Percentiles rank a stretch among this genome's conserved stretches.
These are phyloP conservation scores for Magnolia sinica DNA, from an alignment of 164 flowering plant species.

Conservation along the genomic window DNA sequence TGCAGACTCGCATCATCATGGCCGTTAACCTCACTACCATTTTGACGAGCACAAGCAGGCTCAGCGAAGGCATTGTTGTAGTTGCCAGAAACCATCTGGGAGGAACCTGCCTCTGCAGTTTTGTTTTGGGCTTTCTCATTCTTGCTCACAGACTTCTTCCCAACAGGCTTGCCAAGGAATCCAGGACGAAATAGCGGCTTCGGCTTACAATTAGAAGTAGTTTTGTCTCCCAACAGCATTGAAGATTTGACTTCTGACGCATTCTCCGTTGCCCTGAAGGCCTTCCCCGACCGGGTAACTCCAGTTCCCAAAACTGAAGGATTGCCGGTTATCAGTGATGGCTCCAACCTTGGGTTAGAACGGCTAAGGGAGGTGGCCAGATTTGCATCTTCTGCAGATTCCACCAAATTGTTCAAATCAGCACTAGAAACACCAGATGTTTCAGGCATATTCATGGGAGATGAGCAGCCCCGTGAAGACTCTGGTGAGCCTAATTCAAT, in stretches of 20 bases:
- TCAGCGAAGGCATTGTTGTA: not conserved
- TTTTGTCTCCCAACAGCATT: not conserved
- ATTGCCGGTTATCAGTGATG: not conserved
- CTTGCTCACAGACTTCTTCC: slow-evolving; percentile 8
- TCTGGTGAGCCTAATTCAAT: slow-evolving; percentile 2
- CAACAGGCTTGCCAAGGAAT: slow-evolving; percentile 28
- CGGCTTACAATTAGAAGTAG: slow-evolving; percentile 13
- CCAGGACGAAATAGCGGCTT: slow-evolving; percentile 37
- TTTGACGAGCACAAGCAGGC: not conserved
- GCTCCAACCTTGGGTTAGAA: slow-evolving; percentile 11
- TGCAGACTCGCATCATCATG: not conserved
- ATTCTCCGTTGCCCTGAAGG: not conserved
- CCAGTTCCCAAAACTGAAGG: not conserved
- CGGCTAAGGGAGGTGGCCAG: not conserved
- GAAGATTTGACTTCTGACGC: slow-evolving; percentile 2
- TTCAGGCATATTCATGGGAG: slow-evolving; percentile 7
- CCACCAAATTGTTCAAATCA: not conserved
- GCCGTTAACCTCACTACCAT: not conserved
- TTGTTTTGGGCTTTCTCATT: slow-evolving; percentile 11
- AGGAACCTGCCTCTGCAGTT: not conserved
- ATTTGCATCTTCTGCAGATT: slow-evolving; percentile 7
- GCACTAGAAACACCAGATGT: slow-evolving; percentile 4
- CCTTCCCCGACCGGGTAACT: not conserved
- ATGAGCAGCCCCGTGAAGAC: slow-evolving; percentile 5
- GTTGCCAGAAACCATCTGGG: not conserved